Evolutionary conservation across 257 asterid genomes (phyloP), one percentile per base, ranked within the genome.

Genomic region (Scutellaria galericulata): DNA sequence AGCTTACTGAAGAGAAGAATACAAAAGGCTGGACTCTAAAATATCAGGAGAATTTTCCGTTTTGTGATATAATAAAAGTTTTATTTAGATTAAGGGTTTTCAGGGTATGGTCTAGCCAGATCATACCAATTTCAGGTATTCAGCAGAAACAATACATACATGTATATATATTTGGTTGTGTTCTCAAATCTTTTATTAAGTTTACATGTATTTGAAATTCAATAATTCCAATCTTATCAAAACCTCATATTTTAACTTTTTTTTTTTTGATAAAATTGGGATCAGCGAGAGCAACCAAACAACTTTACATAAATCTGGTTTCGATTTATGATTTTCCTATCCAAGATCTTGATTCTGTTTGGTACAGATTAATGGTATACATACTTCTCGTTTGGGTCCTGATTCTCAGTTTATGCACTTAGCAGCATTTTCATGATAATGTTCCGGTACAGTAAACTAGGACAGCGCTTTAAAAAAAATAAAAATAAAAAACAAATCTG

Each of bases 361-460:
- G 71, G 64, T 63, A 44, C 27, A 9, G 15, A n/a, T 75, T 31
- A 31, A 31, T 31, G 37, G 71, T 51, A 59, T 24, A 14, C 37
- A 61, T 27, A 51, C 45, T 68, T 35, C 46, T 46, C 66, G 15
- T 51, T 4, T 8, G 15, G 24, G 14, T 73, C 66, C 42, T 7
- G 41, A 62, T 63, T 63, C 45, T 31, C 50, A 44, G 37, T 45
- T 42, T 63, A 27, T 13, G 14, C 1, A 58, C 4, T 53, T 55
- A 27, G 62, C 65, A 54, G 40, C 37, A 20, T 35, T 7, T 20
- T 46, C 39, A 62, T 11, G 51, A 57, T 52, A 52, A 57, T 48
- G 55, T 31, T 10, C 35, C 37, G 54, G n/a, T 9, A 66, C 3
- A 15, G 37, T 31, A 31, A 31, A 31, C 37, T 2, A 66, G 57